A percentile compares a stretch with the other conserved stretches of the same genome.
phyloP scores from a whole-genome alignment of 1,139 yeast species.

The Blastobotrys malaysiensis region DNA sequence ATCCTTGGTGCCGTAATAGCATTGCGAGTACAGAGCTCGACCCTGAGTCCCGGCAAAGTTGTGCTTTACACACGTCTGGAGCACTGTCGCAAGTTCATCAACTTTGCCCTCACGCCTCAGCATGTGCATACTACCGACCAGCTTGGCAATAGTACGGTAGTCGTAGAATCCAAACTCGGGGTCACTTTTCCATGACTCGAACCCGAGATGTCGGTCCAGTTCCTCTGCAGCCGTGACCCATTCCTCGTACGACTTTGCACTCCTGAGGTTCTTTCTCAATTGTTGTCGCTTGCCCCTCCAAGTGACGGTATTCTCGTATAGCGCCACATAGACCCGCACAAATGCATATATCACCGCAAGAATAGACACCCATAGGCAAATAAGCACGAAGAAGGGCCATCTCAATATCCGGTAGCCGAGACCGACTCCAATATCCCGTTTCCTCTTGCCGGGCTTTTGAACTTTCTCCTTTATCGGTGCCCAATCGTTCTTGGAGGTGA shows the following conservation, averaged over 20 bases:
- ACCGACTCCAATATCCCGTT: constrained; percentile 30
- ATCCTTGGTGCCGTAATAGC: constrained; percentile 69
- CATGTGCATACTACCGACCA: constrained; percentile 42
- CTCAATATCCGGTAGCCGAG: constrained; percentile 51
- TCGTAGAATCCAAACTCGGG: constrained; percentile 67
- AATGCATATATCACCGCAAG: constrained; percentile 47
- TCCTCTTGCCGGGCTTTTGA: constrained; percentile 5
- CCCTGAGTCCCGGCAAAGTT: constrained; percentile 80
- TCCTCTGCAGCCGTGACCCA: constrained; percentile 57
- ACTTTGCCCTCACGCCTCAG: constrained; percentile 36
- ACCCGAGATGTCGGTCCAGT: constrained; percentile 53
- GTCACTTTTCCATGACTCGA: constrained; percentile 59
- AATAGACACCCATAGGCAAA: constrained; percentile 49
- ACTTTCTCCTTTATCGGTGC: constrained; percentile 44
- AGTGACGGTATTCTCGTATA: constrained; percentile 48
- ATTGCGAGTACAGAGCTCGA: constrained; percentile 63
- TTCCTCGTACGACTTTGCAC: constrained; percentile 49
- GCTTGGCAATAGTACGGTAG: constrained; percentile 50
- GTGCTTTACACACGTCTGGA: constrained; percentile 64
- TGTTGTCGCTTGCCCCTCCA: constrained; percentile 55
- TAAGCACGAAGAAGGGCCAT: constrained; percentile 57
- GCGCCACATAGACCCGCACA: constrained; percentile 57
- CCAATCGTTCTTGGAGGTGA: constrained; percentile 65
- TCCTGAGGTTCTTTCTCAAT: constrained; percentile 46
- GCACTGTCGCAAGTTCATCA: constrained; percentile 48